phyloP scores from a whole-genome alignment of 331 rosid genomes.

The Prunus yedoensis region DNA sequence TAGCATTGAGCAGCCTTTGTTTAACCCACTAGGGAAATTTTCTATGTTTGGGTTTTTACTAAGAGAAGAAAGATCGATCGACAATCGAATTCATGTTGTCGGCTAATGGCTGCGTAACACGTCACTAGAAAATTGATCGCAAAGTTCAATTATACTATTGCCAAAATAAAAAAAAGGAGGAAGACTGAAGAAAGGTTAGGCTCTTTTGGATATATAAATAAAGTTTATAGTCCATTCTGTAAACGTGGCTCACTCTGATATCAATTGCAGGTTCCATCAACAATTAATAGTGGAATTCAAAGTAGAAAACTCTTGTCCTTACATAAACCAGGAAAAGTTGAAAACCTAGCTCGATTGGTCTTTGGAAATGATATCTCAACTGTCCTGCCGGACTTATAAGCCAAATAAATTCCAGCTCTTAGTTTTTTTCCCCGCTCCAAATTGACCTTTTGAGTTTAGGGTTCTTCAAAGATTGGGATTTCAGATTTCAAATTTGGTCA shows the following conservation, averaged over 20 bases:
- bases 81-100: constrained; percentile 35
- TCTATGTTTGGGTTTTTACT: constrained; percentile 20
- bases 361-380: constrained; percentile 58
- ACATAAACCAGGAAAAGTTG: constrained; percentile 12
- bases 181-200: constrained; percentile 1
- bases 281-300: constrained; percentile 4
- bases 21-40: constrained; percentile 29
- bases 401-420: background rate
- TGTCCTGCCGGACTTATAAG: background rate
- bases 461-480: no score
- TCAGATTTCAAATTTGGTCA: no score
- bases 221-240: constrained; percentile 28
- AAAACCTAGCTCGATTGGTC: constrained; percentile 22
- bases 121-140: constrained; percentile 13
- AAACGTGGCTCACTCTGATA: constrained; percentile 30
- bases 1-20: constrained; percentile 37
- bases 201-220: constrained; percentile 24
- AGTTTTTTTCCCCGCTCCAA: background rate
- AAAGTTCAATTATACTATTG: constrained; percentile 21
- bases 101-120: constrained; percentile 35
- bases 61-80: constrained; percentile 32
- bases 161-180: constrained; percentile 15
- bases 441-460: no score
- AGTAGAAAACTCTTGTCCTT: constrained; percentile 34
- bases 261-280: background rate